These are phyloP conservation scores for Mycena alexandri DNA, from an alignment of 768 basidiomycete species.

Conservation along the genomic window DNA sequence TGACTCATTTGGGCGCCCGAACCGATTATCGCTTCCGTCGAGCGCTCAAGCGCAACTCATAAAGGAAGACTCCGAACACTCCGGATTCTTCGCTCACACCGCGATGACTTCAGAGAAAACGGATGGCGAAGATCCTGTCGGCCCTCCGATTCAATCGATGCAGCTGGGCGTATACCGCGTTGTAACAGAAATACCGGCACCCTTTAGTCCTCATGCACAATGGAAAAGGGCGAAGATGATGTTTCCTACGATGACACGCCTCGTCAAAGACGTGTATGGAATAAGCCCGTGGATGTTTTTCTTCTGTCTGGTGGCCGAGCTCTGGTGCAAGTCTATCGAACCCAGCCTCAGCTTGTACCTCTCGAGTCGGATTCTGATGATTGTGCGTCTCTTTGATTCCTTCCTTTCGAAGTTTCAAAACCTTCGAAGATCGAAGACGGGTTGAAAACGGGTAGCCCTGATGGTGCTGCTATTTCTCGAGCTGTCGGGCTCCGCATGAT, in stretches of 20 bases:
- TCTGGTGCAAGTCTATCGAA: conserved; percentile 20
- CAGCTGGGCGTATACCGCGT: conserved; percentile 35
- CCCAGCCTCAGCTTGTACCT: conserved; percentile 23
- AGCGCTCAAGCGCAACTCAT: conserved; percentile 4
- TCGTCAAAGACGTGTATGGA: conserved; percentile 20
- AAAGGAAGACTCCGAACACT: not conserved
- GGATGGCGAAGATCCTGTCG: not conserved
- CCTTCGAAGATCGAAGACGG: conserved; percentile 32
- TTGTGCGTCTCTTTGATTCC: conserved; percentile 9
- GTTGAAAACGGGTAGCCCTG: conserved; percentile 23
- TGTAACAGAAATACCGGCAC: conserved; percentile 20
- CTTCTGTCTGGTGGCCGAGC: conserved; percentile 4
- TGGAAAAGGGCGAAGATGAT: conserved; percentile 25
- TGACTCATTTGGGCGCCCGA: too few relatives aligned
- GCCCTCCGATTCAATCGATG: conserved; percentile 15
- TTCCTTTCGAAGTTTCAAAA: not conserved
- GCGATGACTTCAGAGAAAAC: conserved; percentile 20
- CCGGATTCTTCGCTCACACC: not conserved
- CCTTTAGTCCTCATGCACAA: conserved; percentile 15
- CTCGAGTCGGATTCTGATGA: conserved; percentile 23
- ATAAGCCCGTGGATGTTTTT: conserved; percentile 17
- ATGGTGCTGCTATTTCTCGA: conserved; percentile 18
- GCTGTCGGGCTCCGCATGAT: conserved; percentile 25
- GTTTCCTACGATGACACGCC: conserved; percentile 21
- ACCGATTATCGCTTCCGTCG: not conserved